Percentiles rank a stretch among this genome's conserved stretches.
Evolutionary conservation across 768 basidiomycete genomes (phyloP).

Genomic region (Termitomyces sp.): DNA sequence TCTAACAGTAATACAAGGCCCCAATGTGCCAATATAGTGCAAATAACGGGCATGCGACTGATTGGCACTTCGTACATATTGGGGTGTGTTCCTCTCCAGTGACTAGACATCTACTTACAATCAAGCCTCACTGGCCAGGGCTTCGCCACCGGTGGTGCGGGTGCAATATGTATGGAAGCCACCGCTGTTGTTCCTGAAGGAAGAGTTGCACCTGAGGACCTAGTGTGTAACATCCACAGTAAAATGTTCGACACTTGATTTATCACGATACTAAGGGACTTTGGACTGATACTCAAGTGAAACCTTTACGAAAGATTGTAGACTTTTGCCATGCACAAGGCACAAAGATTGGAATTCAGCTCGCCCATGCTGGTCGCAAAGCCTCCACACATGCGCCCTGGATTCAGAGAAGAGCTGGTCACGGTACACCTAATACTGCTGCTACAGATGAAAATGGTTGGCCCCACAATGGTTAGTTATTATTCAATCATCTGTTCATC

Average conservation of each 20-base stretch:
- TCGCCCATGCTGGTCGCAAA: slow-evolving; percentile 72
- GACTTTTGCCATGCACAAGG: slow-evolving; percentile 69
- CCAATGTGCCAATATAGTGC: slow-evolving; percentile 85
- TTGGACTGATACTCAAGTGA: slow-evolving; percentile 75
- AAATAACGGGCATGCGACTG: slow-evolving; percentile 68
- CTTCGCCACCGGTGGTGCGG: slow-evolving; percentile 67
- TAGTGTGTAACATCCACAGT: slow-evolving; percentile 21
- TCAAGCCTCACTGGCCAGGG: slow-evolving; percentile 25
- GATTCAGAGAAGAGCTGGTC: slow-evolving; percentile 38
- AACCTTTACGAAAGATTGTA: slow-evolving; percentile 62
- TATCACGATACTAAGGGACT: slow-evolving; percentile 38
- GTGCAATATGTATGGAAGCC: slow-evolving; percentile 69
- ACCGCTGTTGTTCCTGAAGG: slow-evolving; percentile 70
- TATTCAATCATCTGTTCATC: neutral
- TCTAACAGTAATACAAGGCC: slow-evolving; percentile 31
- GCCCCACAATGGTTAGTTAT: slow-evolving; percentile 50
- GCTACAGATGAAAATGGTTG: slow-evolving; percentile 57
- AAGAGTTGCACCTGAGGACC: slow-evolving; percentile 72
- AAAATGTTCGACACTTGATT: neutral
- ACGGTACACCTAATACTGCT: slow-evolving; percentile 28
- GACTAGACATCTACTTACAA: neutral
- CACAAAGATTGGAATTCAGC: slow-evolving; percentile 70
- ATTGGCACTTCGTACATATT: slow-evolving; percentile 81
- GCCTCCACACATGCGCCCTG: slow-evolving; percentile 67
- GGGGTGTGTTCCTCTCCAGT: slow-evolving; percentile 31